A percentile compares a stretch with the other conserved stretches of the same genome.
Evolutionary conservation across 139 green algal genomes (phyloP).

Genomic region (Nannochloris sp.): DNA sequence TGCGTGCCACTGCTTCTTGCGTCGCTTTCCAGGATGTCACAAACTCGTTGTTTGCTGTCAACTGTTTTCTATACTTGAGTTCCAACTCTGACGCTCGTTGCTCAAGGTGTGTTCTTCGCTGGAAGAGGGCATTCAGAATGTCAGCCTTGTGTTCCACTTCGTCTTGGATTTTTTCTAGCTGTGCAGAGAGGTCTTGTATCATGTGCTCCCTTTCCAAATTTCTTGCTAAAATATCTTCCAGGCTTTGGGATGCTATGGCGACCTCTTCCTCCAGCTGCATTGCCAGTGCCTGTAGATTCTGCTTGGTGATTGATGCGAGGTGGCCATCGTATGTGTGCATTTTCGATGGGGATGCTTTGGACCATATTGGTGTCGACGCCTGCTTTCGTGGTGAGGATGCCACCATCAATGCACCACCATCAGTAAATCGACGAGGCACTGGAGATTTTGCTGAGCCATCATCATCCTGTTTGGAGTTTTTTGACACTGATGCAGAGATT

Average conservation of each 20-base stretch:
- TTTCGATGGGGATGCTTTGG: constrained; percentile 4
- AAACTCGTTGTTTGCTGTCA: not conserved
- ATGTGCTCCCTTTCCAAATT: not conserved
- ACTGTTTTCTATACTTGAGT: not conserved
- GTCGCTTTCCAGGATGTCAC: not conserved
- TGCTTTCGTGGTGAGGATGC: not conserved
- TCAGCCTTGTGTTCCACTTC: not conserved
- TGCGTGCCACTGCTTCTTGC: not conserved
- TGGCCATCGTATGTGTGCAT: not conserved
- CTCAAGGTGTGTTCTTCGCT: not conserved
- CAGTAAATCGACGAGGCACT: not conserved
- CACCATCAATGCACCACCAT: not conserved
- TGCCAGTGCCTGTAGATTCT: not conserved
- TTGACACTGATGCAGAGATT: not conserved
- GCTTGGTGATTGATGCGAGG: no score
- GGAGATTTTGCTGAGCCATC: not conserved
- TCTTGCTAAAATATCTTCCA: not conserved
- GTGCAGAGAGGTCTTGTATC: not conserved
- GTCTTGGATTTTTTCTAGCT: not conserved
- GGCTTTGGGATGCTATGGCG: not conserved
- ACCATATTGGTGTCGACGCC: not conserved
- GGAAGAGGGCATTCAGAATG: not conserved
- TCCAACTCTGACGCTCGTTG: not conserved
- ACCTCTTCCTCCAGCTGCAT: not conserved
- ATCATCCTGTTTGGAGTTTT: not conserved